phyloP scores from a whole-genome alignment of 1,284 basidiomycete genomes.

The Sporisorium exsertum region DNA sequence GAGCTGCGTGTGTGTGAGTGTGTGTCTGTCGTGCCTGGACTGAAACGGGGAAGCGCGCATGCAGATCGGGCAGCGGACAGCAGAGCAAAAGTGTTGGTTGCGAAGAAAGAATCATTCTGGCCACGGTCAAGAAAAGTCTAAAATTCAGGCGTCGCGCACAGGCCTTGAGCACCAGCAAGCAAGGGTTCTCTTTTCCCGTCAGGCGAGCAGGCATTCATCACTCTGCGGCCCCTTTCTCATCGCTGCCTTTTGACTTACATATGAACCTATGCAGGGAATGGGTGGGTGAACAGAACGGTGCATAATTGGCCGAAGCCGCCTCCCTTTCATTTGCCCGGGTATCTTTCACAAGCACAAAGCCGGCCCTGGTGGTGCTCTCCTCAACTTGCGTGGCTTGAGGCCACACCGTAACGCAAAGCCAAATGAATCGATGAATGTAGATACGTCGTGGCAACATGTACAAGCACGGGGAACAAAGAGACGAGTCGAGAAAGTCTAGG shows the following conservation, averaged over 20 bases:
- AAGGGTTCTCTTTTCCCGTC: background rate
- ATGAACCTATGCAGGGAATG: background rate
- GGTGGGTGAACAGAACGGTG: background rate
- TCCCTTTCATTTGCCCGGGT: background rate
- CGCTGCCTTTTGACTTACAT: too few relatives aligned
- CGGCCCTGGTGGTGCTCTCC: background rate
- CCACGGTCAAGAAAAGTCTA: conserved; percentile 1
- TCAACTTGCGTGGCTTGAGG: background rate
- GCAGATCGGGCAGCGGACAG: background rate
- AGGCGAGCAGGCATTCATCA: too few relatives aligned
- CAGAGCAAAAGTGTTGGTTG: conserved; percentile 11
- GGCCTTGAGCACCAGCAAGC: background rate
- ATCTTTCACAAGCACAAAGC: conserved; percentile 1
- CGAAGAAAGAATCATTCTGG: conserved; percentile 5
- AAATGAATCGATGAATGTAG: background rate
- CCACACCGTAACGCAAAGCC: background rate
- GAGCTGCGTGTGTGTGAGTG: background rate
- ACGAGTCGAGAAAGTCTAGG: background rate
- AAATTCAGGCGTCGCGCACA: conserved; percentile 5
- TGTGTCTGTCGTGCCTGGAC: background rate
- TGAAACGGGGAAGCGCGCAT: conserved; percentile 14
- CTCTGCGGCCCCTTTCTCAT: background rate
- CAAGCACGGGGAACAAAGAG: background rate
- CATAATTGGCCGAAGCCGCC: conserved; percentile 7
- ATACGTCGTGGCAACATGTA: background rate